Base-by-base conservation (phyloP, 2,329 filamentous ascomycete species). In the Botrytis elliptica region DNA sequence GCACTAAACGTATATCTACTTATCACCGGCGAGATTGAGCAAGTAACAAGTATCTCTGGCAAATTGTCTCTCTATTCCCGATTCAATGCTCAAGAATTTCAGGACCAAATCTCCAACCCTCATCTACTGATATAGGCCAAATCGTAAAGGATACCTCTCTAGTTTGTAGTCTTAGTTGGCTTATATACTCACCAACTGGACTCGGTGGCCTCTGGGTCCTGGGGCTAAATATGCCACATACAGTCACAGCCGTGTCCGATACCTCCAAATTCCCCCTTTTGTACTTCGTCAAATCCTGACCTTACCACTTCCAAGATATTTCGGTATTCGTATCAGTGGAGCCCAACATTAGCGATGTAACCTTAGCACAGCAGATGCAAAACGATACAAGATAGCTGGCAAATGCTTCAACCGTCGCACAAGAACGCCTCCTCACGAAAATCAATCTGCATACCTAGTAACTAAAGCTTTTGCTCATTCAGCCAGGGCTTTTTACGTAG, bases 401-500 rank as follows among this genome's bases (percentile, higher is more conserved):
- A 66, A 38, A 67, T 16, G 44, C 22, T 25, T 52, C 1, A 49
- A 25, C 9, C 29, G 12, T 49, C 29, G 29, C 36, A 64, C 65
- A 40, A 12, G n/a, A 67, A 67, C 33, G 65, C 65, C 65, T 67
- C 25, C 25, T 7, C 25, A 67, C 65, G 65, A 67, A 67, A 55
- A 40, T 55, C 16, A 40, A 40, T n/a, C 25, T 38, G 29, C 16
- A 25, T 5, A 38, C 36, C 22, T 46, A 29, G 22, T 44, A 1
- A n/a, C 7, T 8, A 55, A 22, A 29, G 18, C 20, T 36, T 22
- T 2, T 20, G 25, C 20, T 9, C n/a, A 33, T 16, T 20, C n/a
- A 14, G 18, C 4, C 36, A 40, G 5, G 36, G 59, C 59, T 22
- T 62, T 40, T 38, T n/a, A 14, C 36, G 20, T 25, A 38, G 8